Conservation (phyloP, 441 rosid genomes). For the Jatropha podagrica region DNA sequence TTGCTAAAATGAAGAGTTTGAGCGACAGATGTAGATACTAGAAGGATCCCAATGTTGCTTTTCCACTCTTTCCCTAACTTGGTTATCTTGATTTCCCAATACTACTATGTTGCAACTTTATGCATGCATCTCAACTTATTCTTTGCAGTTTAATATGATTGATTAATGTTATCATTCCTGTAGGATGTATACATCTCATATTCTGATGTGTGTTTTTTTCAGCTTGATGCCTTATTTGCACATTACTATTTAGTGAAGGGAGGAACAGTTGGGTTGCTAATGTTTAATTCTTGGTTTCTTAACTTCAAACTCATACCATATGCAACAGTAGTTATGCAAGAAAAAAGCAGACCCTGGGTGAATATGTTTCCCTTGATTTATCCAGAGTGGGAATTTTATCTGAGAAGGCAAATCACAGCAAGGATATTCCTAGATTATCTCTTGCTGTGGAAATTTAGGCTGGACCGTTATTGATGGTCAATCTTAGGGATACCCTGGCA, state of each 20-base stretch:
- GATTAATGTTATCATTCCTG: background rate
- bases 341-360: background rate
- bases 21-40: background rate
- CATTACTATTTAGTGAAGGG: background rate
- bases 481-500: background rate
- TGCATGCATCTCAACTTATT: background rate
- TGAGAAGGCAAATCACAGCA: background rate
- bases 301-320: background rate
- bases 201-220: background rate
- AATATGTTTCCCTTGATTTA: background rate
- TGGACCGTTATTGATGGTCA: too few relatives aligned
- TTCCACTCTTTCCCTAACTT: background rate
- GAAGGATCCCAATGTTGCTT: background rate
- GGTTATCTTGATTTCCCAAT: background rate
- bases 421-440: background rate
- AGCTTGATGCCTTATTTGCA: constrained; percentile 2
- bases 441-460: too few relatives aligned
- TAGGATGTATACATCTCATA: background rate
- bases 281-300: background rate
- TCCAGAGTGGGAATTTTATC: background rate
- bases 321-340: background rate
- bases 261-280: background rate
- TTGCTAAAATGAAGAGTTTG: background rate
- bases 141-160: background rate
- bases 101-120: background rate